Percentiles rank a stretch among this genome's conserved stretches.
Conservation (phyloP, 495 filamentous ascomycete genomes). For the Pseudoneurospora amorphoporcata region DNA sequence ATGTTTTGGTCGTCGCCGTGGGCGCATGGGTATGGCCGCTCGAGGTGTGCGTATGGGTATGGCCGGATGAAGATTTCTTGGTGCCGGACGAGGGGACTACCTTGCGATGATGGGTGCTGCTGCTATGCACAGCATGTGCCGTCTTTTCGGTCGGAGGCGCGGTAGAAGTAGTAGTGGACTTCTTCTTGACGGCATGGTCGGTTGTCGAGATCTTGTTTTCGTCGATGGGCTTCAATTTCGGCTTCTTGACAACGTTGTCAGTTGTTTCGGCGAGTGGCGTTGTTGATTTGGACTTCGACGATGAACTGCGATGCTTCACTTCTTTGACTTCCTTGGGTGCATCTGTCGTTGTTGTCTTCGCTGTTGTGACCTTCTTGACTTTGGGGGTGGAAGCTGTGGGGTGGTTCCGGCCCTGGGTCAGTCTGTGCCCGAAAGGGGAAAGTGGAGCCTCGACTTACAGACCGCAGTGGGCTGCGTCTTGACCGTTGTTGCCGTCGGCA, state of each 20-base stretch:
- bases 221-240: neutral
- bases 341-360: neutral
- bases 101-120: neutral
- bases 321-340: neutral
- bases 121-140: neutral
- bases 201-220: neutral
- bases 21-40: neutral
- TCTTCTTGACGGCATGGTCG: neutral
- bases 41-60: neutral
- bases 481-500: neutral
- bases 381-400: neutral
- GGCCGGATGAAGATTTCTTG: neutral
- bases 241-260: neutral
- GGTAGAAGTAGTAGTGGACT: neutral
- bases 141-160: neutral
- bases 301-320: neutral
- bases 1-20: neutral
- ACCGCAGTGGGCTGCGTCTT: neutral
- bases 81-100: neutral
- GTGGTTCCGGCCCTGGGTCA: neutral
- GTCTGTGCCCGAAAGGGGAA: neutral
- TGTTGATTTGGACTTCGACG: conserved; percentile 1
- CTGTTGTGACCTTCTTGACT: neutral
- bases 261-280: neutral
- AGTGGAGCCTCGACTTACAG: neutral